Conservation (phyloP, 176 grass and related monocot genomes). For the Thalia dealbata region DNA sequence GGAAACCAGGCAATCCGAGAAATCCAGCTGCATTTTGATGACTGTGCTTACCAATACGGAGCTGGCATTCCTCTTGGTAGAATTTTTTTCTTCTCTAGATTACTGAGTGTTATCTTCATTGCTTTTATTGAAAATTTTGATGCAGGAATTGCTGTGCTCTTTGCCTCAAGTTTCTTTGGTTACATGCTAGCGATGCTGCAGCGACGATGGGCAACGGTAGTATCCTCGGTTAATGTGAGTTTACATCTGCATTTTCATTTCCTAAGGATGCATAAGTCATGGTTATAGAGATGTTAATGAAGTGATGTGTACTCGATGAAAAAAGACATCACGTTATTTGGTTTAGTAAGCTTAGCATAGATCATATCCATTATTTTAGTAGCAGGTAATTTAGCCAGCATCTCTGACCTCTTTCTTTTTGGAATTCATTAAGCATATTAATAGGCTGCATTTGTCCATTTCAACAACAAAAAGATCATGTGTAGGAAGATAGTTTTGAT, state of each 20-base stretch:
- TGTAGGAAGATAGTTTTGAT: too few species aligned
- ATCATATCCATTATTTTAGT: not conserved
- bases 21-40: slow-evolving; percentile 6
- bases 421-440: too few species aligned
- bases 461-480: too few species aligned
- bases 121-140: not conserved
- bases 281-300: too few species aligned
- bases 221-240: slow-evolving; percentile 9
- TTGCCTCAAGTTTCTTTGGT: slow-evolving; percentile 16
- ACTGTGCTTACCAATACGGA: slow-evolving; percentile 13
- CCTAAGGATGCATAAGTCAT: not conserved
- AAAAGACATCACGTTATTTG: too few species aligned
- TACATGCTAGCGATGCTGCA: slow-evolving; percentile 19
- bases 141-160: slow-evolving; percentile 10
- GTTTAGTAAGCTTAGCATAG: too few species aligned
- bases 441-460: too few species aligned
- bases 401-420: too few species aligned
- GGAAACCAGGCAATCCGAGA: slow-evolving; percentile 10
- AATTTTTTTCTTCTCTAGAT: not conserved
- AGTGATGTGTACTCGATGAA: too few species aligned
- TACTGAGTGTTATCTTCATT: not conserved
- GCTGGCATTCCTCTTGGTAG: slow-evolving; percentile 8
- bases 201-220: not conserved
- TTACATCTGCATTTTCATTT: not conserved
- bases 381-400: too few species aligned